Percentiles rank a stretch among this genome's conserved stretches.
phyloP scores from a whole-genome alignment of 345 rosid genomes.

The Erucastrum elatum region DNA sequence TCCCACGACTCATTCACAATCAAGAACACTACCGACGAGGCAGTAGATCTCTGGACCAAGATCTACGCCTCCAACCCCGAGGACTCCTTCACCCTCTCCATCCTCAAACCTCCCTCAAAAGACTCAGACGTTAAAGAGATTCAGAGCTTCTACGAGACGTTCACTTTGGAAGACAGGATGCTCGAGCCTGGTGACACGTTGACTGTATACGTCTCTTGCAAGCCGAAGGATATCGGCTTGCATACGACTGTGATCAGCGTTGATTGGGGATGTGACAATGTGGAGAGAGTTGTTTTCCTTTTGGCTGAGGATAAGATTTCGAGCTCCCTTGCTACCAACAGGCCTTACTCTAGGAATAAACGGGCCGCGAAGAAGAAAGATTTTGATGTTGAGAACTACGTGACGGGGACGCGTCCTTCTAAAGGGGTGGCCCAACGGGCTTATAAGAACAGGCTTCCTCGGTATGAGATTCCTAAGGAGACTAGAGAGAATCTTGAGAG shows the following conservation, averaged over 20 bases:
- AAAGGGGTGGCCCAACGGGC: constrained; percentile 17
- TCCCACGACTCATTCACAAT: constrained; percentile 53
- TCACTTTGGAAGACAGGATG: constrained; percentile 74
- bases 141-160: constrained; percentile 48
- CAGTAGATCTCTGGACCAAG: constrained; percentile 65
- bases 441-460: constrained; percentile 55
- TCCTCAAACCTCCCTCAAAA: constrained; percentile 60
- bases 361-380: constrained; percentile 60
- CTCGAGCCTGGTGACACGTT: constrained; percentile 64
- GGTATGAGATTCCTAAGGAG: constrained; percentile 65
- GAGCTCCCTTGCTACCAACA: constrained; percentile 53
- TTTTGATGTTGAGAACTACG: constrained; percentile 45
- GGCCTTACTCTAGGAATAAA: constrained; percentile 54
- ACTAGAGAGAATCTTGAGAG: constrained; percentile 61
- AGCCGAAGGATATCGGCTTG: constrained; percentile 67
- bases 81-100: constrained; percentile 61
- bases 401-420: constrained; percentile 51
- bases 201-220: constrained; percentile 78
- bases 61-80: constrained; percentile 67
- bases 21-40: constrained; percentile 53
- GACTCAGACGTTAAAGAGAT: constrained; percentile 22
- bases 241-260: constrained; percentile 63
- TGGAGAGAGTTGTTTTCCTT: constrained; percentile 68
- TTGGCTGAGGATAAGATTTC: constrained; percentile 82
- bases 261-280: constrained; percentile 49